Conservation (phyloP, 2,329 filamentous ascomycete species). For the Calonectria pseudoreteaudii region DNA sequence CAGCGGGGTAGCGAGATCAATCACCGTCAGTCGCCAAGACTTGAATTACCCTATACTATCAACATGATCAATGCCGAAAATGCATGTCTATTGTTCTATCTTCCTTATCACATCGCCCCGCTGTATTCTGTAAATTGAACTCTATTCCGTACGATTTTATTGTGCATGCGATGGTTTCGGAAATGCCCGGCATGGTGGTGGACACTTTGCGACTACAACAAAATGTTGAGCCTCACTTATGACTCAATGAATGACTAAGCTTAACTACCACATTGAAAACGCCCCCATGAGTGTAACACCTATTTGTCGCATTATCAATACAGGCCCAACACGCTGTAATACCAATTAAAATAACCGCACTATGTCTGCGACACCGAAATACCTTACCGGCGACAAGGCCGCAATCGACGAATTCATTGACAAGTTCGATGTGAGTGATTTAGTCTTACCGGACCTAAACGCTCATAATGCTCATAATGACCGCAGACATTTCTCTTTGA, state of each 20-base stretch:
- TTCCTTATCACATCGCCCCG: neutral
- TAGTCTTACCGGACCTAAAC: slow-evolving; percentile 5
- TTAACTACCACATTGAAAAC: neutral
- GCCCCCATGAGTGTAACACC: neutral
- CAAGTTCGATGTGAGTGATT: slow-evolving; percentile 85
- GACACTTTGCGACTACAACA: too few species aligned
- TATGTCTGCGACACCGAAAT: slow-evolving; percentile 57
- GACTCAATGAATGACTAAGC: slow-evolving; percentile 6
- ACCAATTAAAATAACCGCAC: neutral
- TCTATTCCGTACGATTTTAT: neutral
- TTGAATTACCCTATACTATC: neutral
- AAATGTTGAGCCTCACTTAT: neutral
- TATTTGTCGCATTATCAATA: neutral
- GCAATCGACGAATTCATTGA: slow-evolving; percentile 87
- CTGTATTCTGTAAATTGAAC: neutral
- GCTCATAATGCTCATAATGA: slow-evolving; percentile 2
- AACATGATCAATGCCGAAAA: neutral
- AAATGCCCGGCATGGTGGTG: too few species aligned
- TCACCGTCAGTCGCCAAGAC: neutral
- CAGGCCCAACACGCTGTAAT: neutral
- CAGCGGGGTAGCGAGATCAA: neutral
- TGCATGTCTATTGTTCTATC: neutral
- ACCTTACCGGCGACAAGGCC: slow-evolving; percentile 82
- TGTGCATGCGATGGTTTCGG: too few species aligned
- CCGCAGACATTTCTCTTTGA: slow-evolving; percentile 90